Evolutionary conservation across 345 rosid genomes (phyloP), one percentile per base, ranked within the genome.

Genomic region (Boechera retrofracta): DNA sequence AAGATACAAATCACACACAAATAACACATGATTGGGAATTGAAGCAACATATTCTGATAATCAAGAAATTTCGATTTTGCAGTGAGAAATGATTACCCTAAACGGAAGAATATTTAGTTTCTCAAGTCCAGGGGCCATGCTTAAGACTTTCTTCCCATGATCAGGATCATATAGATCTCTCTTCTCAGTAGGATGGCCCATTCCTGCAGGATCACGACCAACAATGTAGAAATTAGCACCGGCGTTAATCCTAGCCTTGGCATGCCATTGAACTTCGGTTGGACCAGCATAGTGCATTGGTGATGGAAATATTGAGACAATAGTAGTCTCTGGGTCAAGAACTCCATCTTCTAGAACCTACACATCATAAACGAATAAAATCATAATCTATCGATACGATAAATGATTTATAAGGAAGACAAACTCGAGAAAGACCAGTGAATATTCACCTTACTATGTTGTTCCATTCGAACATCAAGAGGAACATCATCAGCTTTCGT

Each of bases 271-370:
- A 42, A 93, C 99, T 87, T 95, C 99, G 0, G 99, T 95, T 69
- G 99, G 99, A 81, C 99, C 97, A 10, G 98, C 98, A 79, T 95
- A 92, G 77, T 89, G 97, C 99, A 95, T 91, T 1, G 98, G 99
- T 33, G 99, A 95, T 4, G 98, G 98, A 74, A 95, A 95, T 71
- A 92, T 93, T n/a, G 97, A 79, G 41, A 95, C 97, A 12, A 95
- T 87, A 5, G 99, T 95, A 61, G 96, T 95, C 73, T 87, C 80
- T 4, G 94, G 98, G 64, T 95, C 93, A 81, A 91, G 99, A 72
- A 93, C 83, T 66, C 97, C 94, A 67, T 93, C 99, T 79, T 91
- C 94, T 6, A 95, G 83, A 67, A 96, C 98, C 99, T 93, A 82
- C 7, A 31, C 29, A 78, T 4, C 68, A 44, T 10, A 0, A 3